Evolutionary conservation across 441 rosid genomes (phyloP), one percentile per base, ranked within the genome.

Genomic region (Jatropha multifida): DNA sequence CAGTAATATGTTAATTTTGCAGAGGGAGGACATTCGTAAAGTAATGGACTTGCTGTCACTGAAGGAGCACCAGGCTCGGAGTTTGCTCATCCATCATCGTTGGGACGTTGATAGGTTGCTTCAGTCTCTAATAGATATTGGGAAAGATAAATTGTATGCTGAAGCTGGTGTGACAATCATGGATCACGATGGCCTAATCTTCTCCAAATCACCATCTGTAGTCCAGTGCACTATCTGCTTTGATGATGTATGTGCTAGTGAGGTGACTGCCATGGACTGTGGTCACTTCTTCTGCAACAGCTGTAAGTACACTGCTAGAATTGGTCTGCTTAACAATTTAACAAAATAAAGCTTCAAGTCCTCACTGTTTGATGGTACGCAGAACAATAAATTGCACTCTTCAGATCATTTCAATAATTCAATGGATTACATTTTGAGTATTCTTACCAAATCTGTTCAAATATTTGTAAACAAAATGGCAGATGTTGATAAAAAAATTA

Each of bases 91-190:
- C 56, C 84, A 87, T 74, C 65, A 87, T 64, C 70, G 82, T n/a
- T 89, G 97, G 95, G 91, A 92, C 74, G 85, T 88, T 1, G 90
- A 89, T 76, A 87, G 83, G 83, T 73, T 89, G 78, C 80, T 89
- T 81, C 80, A 82, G 32, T 85, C 82, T 49, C 80, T 87, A 62
- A 91, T 86, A 63, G 97, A 92, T 80, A 69, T 84, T 59, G 93
- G 90, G 67, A 82, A 79, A 76, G 85, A 83, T 37, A 71, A 40
- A 66, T 77, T 87, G 72, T 85, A 49, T 80, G 81, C 79, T 23
- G 83, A 79, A 67, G 93, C 89, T 2, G 89, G 93, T 38, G 74
- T 89, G 8, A 76, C 78, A 46, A 59, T 77, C 46, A 55, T 62
- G 27, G 86, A 83, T 66, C 69, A 75, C 65, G 67, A 71, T 63